Evolutionary conservation across 352 stramenopile genomes (phyloP).

Genomic region (Phytophthora sp.): DNA sequence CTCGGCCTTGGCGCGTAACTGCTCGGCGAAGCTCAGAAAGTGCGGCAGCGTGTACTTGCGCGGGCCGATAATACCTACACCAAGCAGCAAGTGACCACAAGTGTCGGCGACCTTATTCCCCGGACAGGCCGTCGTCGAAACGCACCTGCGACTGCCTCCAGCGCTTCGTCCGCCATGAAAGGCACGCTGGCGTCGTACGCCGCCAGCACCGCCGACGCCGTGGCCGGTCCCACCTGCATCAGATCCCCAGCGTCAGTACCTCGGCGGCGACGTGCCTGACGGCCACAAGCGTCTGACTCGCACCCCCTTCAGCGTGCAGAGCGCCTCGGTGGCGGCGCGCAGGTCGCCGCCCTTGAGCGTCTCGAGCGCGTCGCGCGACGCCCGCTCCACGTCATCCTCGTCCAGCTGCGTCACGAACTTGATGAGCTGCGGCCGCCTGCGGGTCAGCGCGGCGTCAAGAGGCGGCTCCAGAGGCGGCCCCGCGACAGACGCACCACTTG

Average conservation of each 20-base stretch:
- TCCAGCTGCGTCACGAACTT: conserved; percentile 64
- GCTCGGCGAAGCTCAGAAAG: conserved; percentile 65
- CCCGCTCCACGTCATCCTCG: conserved; percentile 50
- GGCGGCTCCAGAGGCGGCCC: not conserved
- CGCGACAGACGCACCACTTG: conserved; percentile 60
- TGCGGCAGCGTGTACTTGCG: conserved; percentile 83
- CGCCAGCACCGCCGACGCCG: conserved; percentile 72
- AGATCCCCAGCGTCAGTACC: not conserved
- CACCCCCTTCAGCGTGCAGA: conserved; percentile 75
- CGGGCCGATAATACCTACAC: conserved; percentile 61
- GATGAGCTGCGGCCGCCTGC: conserved; percentile 75
- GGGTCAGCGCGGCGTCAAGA: conserved; percentile 13
- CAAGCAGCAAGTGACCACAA: not conserved
- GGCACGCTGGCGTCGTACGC: conserved; percentile 69
- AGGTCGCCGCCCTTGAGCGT: conserved; percentile 33
- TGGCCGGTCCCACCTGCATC: conserved; percentile 75
- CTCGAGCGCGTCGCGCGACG: conserved; percentile 50
- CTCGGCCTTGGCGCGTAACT: conserved; percentile 57
- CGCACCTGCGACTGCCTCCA: conserved; percentile 70
- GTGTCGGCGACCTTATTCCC: not conserved
- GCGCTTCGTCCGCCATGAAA: conserved; percentile 84
- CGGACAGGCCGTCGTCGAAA: conserved; percentile 14
- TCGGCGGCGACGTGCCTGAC: not conserved
- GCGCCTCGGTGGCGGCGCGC: conserved; percentile 52
- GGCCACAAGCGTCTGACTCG: too few species aligned